These are phyloP conservation scores for Dichotomocladium elegans DNA, from an alignment of 371 early-diverging fungal genomes.

Conservation along the genomic window DNA sequence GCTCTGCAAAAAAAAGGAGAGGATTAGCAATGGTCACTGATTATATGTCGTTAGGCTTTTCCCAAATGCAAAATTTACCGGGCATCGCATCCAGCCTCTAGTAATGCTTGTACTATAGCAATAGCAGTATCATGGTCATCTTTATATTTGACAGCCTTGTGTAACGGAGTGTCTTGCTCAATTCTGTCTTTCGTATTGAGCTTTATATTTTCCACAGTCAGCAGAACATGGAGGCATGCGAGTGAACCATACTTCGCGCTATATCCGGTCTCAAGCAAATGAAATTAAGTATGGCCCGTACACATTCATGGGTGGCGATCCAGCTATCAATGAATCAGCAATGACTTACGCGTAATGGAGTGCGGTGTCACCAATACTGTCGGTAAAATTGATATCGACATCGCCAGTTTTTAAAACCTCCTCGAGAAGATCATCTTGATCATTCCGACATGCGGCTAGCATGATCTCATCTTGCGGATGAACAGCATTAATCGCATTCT, in stretches of 20 bases:
- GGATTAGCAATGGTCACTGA: too few relatives aligned
- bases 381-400: constrained; percentile 54
- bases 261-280: neutral
- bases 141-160: constrained; percentile 54
- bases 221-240: constrained; percentile 54
- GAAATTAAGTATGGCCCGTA: neutral
- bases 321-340: neutral
- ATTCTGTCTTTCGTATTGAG: constrained; percentile 42
- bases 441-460: constrained; percentile 58
- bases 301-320: neutral
- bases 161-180: constrained; percentile 62
- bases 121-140: constrained; percentile 52
- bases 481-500: too few relatives aligned
- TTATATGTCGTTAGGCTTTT: too few relatives aligned
- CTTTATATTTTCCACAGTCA: constrained; percentile 40
- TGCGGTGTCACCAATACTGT: constrained; percentile 59
- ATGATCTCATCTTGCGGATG: constrained; percentile 47
- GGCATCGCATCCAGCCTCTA: constrained; percentile 55
- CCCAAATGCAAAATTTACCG: constrained; percentile 20
- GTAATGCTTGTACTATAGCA: constrained; percentile 48
- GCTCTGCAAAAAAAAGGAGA: constrained; percentile 5
- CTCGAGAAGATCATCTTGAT: constrained; percentile 53
- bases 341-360: constrained; percentile 62
- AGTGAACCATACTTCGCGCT: constrained; percentile 58
- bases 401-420: constrained; percentile 38